Evolutionary conservation across 495 filamentous ascomycete genomes (phyloP).

Genomic region (Xylaria bambusicola): DNA sequence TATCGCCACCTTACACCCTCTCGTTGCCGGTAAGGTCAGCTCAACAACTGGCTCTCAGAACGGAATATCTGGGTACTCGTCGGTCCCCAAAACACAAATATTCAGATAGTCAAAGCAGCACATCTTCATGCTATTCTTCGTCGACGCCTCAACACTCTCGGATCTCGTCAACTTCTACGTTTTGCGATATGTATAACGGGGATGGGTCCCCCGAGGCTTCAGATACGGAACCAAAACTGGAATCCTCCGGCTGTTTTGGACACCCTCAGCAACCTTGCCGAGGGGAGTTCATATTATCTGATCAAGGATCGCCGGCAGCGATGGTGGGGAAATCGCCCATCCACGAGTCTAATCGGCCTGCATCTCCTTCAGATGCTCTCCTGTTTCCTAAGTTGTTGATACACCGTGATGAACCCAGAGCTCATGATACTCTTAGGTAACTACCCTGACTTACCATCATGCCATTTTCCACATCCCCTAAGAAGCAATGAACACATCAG

Average conservation of each 20-base stretch:
- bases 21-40: constrained; percentile 28
- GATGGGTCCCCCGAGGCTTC: constrained; percentile 21
- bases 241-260: constrained; percentile 14
- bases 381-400: constrained; percentile 19
- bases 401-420: constrained; percentile 14
- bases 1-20: constrained; percentile 37
- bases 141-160: constrained; percentile 40
- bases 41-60: constrained; percentile 30
- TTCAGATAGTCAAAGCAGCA: constrained; percentile 42
- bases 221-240: constrained; percentile 16
- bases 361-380: constrained; percentile 24
- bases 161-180: constrained; percentile 45
- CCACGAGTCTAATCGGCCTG: constrained; percentile 6
- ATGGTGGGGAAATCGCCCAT: constrained; percentile 7
- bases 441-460: background rate
- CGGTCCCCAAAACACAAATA: constrained; percentile 23
- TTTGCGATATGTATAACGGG: no score
- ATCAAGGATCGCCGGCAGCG: background rate
- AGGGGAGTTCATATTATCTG: constrained; percentile 10
- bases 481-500: no score
- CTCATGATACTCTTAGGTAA: constrained; percentile 20
- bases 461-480: background rate
- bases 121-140: constrained; percentile 42
- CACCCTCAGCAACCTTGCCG: constrained; percentile 8
- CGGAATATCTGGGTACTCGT: no score